Base-by-base conservation (phyloP, 129 eudicot species). In the Chrysanthemum makinoi region DNA sequence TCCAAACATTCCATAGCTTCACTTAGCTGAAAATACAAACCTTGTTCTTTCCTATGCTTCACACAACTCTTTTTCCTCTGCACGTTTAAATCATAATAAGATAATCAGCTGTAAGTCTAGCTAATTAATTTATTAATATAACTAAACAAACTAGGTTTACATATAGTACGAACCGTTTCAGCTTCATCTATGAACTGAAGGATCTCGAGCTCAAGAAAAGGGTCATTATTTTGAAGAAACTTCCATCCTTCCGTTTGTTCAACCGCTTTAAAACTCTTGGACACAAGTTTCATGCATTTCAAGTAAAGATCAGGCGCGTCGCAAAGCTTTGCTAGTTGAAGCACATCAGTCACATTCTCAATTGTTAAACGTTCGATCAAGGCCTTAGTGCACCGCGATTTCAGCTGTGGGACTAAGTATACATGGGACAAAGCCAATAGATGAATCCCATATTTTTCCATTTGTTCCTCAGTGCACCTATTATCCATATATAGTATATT, bases 1-100 rank as follows among this genome's bases (percentile, higher is more conserved):
- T 84, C 94, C 66, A 95, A 75, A 82, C 99, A 86, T 22, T 95
- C 99, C 99, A 95, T 88, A 7, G 97, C 99, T 78, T 95, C 97
- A 55, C 90, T 85, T 16, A 95, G 80, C 79, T 95, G 85, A 24
- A 88, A 46, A 72, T 95, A 95, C 83, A 90, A 76, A 47, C 68
- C 72, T 78, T 95, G 97, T 52, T 80, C 99, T 62, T 74, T 74
- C 72, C 74, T 90, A 11, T 83, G 87, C 79, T 74, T 86, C 76
- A 77, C 79, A 54, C 83, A 77, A 69, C 80, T 88, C 80, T 78
- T 90, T 74, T 75, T 90, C 89, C 96, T 86, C 99, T 95, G 73
- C 59, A 79, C 49, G 15, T 46, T 47, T 3, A 12, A 15, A 46
- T 63, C 10, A 2, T 65, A 44, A 54, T 63, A 20, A 70, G 59